Conservation (phyloP, 176 grass and related monocot species). For the Cenchrus purpureus region DNA sequence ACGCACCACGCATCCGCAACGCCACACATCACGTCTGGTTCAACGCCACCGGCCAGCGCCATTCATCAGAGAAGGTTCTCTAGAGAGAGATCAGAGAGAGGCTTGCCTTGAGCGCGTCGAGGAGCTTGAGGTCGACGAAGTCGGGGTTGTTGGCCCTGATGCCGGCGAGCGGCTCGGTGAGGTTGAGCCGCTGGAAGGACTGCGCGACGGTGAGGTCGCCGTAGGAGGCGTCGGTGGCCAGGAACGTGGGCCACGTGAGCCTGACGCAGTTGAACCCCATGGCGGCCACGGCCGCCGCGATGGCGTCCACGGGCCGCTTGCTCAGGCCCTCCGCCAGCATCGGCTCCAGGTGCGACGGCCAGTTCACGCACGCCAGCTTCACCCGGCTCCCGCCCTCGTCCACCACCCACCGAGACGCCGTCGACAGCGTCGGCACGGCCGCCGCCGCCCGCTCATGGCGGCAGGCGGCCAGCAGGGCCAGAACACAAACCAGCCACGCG, state of each 20-base stretch:
- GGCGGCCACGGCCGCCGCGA: slow-evolving; percentile 56
- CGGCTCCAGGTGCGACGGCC: slow-evolving; percentile 84
- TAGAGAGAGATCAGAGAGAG: no score
- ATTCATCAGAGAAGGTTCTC: neutral
- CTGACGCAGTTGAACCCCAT: slow-evolving; percentile 93
- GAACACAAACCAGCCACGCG: slow-evolving; percentile 32
- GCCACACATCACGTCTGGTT: neutral
- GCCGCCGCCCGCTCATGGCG: slow-evolving; percentile 1
- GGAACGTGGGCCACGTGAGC: slow-evolving; percentile 81
- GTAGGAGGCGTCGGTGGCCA: slow-evolving; percentile 68
- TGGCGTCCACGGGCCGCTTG: slow-evolving; percentile 61
- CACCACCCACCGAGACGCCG: slow-evolving; percentile 79
- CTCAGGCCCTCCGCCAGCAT: slow-evolving; percentile 81
- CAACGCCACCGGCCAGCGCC: neutral
- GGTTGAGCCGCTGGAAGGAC: slow-evolving; percentile 69
- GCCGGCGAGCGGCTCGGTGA: slow-evolving; percentile 56
- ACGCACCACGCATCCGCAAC: neutral
- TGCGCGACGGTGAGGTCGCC: slow-evolving; percentile 61
- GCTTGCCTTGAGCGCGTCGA: slow-evolving; percentile 80
- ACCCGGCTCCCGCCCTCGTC: slow-evolving; percentile 62
- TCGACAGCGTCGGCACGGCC: slow-evolving; percentile 52
- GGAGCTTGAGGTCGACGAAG: slow-evolving; percentile 70
- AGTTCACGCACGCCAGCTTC: slow-evolving; percentile 96
- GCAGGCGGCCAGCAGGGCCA: slow-evolving; percentile 17
- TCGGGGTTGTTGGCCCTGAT: slow-evolving; percentile 64